Conservation (phyloP, 345 rosid species). For the Bretschneidera sinensis region DNA sequence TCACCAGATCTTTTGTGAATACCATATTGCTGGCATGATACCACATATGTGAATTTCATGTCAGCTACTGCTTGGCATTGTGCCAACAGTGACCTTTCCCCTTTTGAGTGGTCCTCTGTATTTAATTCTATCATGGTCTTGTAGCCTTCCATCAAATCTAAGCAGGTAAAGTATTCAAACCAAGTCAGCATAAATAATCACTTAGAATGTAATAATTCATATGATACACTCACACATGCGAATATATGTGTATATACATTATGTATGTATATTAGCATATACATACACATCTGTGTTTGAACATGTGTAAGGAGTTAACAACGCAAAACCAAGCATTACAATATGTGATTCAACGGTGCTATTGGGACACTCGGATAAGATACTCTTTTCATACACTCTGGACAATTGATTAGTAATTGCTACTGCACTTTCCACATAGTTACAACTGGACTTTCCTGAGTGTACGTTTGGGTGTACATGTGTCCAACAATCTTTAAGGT, state of each 20-base stretch:
- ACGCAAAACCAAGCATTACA: background rate
- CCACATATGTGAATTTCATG: conserved; percentile 94
- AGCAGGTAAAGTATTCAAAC: conserved; percentile 21
- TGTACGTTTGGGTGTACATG: too few species aligned
- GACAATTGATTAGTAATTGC: too few species aligned
- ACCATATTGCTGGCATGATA: conserved; percentile 96
- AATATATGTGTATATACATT: too few species aligned
- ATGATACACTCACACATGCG: background rate
- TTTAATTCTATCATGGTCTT: conserved; percentile 82
- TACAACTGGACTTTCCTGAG: too few species aligned
- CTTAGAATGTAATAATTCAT: background rate
- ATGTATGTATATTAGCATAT: too few species aligned
- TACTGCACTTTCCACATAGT: too few species aligned
- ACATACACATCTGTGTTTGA: background rate
- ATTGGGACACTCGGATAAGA: too few species aligned
- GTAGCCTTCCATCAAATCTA: conserved; percentile 95
- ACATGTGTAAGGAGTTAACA: too few species aligned
- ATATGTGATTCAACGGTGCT: too few species aligned
- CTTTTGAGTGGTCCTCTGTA: conserved; percentile 61
- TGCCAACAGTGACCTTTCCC: conserved; percentile 75
- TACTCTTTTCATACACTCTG: too few species aligned
- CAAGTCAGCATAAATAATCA: conserved; percentile 17
- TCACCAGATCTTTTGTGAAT: conserved; percentile 83
- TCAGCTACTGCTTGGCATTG: conserved; percentile 98
- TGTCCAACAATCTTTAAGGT: too few species aligned